Base-by-base conservation (phyloP, 805 yeast species). In the Hyphopichia homilentoma region DNA sequence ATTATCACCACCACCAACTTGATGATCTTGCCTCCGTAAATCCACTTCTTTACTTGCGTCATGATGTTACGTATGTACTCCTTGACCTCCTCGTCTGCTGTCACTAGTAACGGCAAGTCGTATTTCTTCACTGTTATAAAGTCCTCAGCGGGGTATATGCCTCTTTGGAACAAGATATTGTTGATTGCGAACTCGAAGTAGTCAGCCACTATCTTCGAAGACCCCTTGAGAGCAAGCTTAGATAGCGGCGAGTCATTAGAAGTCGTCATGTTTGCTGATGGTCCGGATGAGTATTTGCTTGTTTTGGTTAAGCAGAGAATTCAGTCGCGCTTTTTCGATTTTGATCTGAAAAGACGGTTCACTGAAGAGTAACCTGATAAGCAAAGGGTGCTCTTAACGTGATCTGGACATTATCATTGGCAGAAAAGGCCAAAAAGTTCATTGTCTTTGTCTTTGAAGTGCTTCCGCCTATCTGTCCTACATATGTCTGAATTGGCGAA, bases 111-210 rank as follows among this genome's bases (percentile, higher is more conserved):
- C 35, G 80, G 82, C 34, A 89, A 57, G 14, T 85, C 96, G 57
- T 86, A 90, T 51, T 86, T 87, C 45, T 75, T 72, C 2, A 85
- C 87, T 2, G 80, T 68, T 32, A 72, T 72, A 57, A 90, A 89
- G 52, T 87, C 95, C 40, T 84, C 94, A 3, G 84, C 70, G 0
- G 96, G 95, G 47, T 89, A 89, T 13, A 89, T 79, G 0, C 95
- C 95, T 32, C 97, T 64, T 54, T 90, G 97, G 54, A 82, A 89
- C 4, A 90, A 70, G 16, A 89, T 84, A 29, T 81, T 77, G 50
- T 86, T 82, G 33, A 89, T 79, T 33, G 90, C 75, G 52, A 78
- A 85, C 46, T 85, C 84, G 47, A 89, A 85, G 58, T 84, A 87
- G 57, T 87, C 96, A 1, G 90, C 75, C 1, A 88, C 86, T 0